phyloP scores from a whole-genome alignment of 805 yeast species.

The Ogataea polymorpha region DNA sequence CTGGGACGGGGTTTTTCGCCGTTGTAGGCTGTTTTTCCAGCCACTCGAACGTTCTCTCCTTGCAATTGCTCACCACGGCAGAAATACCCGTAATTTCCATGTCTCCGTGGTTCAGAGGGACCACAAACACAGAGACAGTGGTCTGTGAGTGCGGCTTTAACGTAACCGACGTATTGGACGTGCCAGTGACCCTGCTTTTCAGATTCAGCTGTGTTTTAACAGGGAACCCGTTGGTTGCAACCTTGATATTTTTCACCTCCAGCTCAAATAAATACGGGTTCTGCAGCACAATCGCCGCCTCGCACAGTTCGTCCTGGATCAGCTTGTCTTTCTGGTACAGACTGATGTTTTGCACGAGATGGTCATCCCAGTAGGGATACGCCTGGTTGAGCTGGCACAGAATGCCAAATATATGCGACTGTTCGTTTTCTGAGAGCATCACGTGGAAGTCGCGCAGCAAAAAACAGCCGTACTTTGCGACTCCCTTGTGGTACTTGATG shows the following conservation, averaged over 20 bases:
- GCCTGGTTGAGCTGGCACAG: constrained; percentile 30
- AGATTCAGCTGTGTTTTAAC: constrained; percentile 26
- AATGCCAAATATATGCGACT: constrained; percentile 37
- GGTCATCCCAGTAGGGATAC: constrained; percentile 70
- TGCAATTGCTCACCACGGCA: constrained; percentile 51
- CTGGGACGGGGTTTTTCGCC: constrained; percentile 5
- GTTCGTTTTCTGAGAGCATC: constrained; percentile 58
- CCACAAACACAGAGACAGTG: constrained; percentile 42
- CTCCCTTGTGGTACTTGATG: constrained; percentile 42
- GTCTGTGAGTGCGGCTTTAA: constrained; percentile 38
- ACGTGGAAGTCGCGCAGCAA: constrained; percentile 55
- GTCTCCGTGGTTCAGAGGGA: constrained; percentile 47
- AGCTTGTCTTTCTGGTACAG: constrained; percentile 24
- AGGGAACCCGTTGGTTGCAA: constrained; percentile 32
- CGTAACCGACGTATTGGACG: constrained; percentile 22
- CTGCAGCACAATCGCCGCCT: constrained; percentile 55
- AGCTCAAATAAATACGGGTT: constrained; percentile 81
- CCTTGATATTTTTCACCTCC: constrained; percentile 47
- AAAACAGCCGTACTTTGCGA: constrained; percentile 47
- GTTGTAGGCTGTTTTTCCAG: constrained; percentile 2
- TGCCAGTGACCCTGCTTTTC: constrained; percentile 16
- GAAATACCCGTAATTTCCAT: constrained; percentile 49
- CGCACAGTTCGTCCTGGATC: constrained; percentile 63
- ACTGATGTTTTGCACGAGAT: constrained; percentile 35
- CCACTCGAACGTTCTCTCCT: constrained; percentile 38